A percentile compares a stretch with the other conserved stretches of the same genome.
Evolutionary conservation across 805 yeast species (phyloP).

Genomic region (Teunomyces gatunensis): DNA sequence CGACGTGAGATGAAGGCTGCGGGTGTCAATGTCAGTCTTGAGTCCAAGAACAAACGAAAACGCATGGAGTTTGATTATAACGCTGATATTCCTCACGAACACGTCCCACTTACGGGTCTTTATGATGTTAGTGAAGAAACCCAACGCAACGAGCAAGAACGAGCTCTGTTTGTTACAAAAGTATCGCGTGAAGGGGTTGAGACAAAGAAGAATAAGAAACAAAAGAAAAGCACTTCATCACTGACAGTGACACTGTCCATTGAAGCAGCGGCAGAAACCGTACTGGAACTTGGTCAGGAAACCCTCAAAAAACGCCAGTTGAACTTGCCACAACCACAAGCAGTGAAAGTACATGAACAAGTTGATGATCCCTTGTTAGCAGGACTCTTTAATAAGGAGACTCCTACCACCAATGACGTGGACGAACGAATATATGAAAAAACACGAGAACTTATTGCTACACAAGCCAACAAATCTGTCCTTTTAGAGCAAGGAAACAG

Average conservation of each 20-base stretch:
- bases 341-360: neutral
- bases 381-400: neutral
- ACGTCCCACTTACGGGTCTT: slow-evolving; percentile 61
- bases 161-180: slow-evolving; percentile 39
- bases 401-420: slow-evolving; percentile 13
- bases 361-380: neutral
- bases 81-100: slow-evolving; percentile 79
- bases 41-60: slow-evolving; percentile 50
- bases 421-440: slow-evolving; percentile 35
- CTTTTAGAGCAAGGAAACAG: slow-evolving; percentile 15
- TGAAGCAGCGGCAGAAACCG: slow-evolving; percentile 23
- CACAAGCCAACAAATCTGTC: slow-evolving; percentile 32
- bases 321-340: slow-evolving; percentile 24
- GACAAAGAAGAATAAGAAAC: slow-evolving; percentile 29
- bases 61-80: slow-evolving; percentile 74
- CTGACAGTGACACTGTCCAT: slow-evolving; percentile 11
- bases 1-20: slow-evolving; percentile 80
- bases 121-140: slow-evolving; percentile 68
- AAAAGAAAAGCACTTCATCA: slow-evolving; percentile 16
- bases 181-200: slow-evolving; percentile 48
- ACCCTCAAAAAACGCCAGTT: slow-evolving; percentile 24
- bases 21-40: slow-evolving; percentile 57
- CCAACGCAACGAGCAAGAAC: slow-evolving; percentile 33
- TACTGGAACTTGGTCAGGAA: slow-evolving; percentile 18
- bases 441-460: slow-evolving; percentile 30